Conservation (phyloP, 352 stramenopile species). For the Phytophthora pistaciae region DNA sequence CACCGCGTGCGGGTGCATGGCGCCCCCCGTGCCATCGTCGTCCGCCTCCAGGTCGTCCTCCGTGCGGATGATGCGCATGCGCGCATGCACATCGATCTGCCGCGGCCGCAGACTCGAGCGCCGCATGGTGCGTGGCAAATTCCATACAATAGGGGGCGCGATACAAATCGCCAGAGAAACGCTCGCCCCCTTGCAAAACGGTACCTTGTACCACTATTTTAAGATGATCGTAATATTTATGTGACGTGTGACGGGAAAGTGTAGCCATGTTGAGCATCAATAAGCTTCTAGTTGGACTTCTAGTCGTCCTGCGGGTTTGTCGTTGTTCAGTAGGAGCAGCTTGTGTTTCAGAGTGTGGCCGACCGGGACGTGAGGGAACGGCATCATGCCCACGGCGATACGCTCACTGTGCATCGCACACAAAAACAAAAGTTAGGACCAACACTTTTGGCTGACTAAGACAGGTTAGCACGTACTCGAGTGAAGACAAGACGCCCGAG, state of each 20-base stretch:
- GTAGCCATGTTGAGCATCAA: conserved; percentile 31
- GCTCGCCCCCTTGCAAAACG: background rate
- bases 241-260: conserved; percentile 1
- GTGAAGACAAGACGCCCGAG: conserved; percentile 21
- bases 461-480: conserved; percentile 30
- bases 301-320: conserved; percentile 28
- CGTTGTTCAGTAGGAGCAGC: conserved; percentile 37
- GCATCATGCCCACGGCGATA: conserved; percentile 38
- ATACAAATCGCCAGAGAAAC: conserved; percentile 12
- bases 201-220: conserved; percentile 11
- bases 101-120: conserved; percentile 87
- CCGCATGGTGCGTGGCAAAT: conserved; percentile 52
- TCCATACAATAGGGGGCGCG: conserved; percentile 18
- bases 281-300: conserved; percentile 33
- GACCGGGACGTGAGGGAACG: conserved; percentile 27
- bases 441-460: background rate
- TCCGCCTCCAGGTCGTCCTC: conserved; percentile 84
- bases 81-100: conserved; percentile 90
- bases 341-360: conserved; percentile 31
- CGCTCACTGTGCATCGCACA: conserved; percentile 16
- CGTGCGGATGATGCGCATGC: conserved; percentile 85
- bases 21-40: conserved; percentile 49
- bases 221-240: background rate
- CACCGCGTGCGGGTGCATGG: conserved; percentile 50
- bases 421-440: conserved; percentile 8